Evolutionary conservation across 331 rosid species (phyloP), one percentile per base, ranked within the genome.

Genomic region (Telfairia occidentalis): DNA sequence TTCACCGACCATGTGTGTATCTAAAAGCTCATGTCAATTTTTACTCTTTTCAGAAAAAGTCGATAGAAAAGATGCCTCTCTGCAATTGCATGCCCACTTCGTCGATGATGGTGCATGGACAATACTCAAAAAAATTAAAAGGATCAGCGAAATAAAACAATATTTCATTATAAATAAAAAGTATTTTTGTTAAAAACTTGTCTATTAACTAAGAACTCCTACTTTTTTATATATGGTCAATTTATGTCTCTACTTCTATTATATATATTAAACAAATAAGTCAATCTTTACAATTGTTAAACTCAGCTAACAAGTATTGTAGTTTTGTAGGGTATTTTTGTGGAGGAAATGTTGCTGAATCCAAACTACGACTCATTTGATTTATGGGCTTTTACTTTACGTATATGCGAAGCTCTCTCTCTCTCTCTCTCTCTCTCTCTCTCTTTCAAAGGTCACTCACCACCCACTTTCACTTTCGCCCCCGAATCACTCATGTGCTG

Each of bases 11-110:
- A 32, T 32, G 26, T 30, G 42, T 7, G 42, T 7, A 32, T 19
- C 42, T 32, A 18, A 18, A 61, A 61, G 70, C 26, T 61, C 30
- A 19, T 19, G 42, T 61, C 70, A 61, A 61, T 66, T 66, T 42
- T 52, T 35, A 5, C 1, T 21, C 53, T 66, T 66, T 66, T 11
- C 53, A 11, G 13, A 23, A 40, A 66, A 66, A 66, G 73, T 21
- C 28, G 12, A 11, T 38, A 42, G 2, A 40, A 23, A 40, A 12
- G 19, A 66, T 21, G 73, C 28, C 4, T 65, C 34, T 26, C n/a
- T 38, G 19, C 73, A 65, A 34, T 65, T 65, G 73, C 73, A 23
- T 66, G 35, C 53, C 73, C 73, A 66, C 73, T 66, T 66, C 73
- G 19, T 40, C 30, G n/a, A n/a, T n/a, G n/a, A n/a, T n/a, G n/a